Conservation (phyloP, 2,329 filamentous ascomycete species). For the Colletotrichum abscissum region DNA sequence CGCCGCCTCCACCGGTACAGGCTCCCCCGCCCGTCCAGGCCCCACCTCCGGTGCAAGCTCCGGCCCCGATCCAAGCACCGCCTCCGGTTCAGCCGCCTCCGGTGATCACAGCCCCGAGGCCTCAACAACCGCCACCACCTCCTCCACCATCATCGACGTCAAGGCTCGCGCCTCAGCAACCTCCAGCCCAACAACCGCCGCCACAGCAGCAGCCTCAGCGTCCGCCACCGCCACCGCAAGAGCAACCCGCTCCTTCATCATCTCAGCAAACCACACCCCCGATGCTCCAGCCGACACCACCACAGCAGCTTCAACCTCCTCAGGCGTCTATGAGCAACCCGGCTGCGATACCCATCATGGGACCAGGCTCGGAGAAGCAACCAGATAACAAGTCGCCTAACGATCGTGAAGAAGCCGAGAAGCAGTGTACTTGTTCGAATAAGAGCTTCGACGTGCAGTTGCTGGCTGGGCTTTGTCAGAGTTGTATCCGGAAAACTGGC, state of each 20-base stretch:
- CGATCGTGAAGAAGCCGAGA: constrained; percentile 43
- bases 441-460: constrained; percentile 52
- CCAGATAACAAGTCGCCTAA: constrained; percentile 24
- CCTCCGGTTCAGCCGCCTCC: background rate
- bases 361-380: constrained; percentile 1
- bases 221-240: background rate
- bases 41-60: background rate
- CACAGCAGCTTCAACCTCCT: background rate
- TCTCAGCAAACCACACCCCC: background rate
- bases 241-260: background rate
- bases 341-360: constrained; percentile 36
- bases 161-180: background rate
- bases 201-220: background rate
- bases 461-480: constrained; percentile 51
- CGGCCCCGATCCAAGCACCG: background rate
- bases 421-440: constrained; percentile 51
- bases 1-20: background rate
- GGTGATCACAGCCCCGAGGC: background rate
- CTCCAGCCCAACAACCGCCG: background rate
- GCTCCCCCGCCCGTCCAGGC: background rate
- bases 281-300: background rate
- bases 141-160: background rate
- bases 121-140: background rate
- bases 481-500: constrained; percentile 48
- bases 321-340: constrained; percentile 3